A percentile compares a stretch with the other conserved stretches of the same genome.
Conservation (phyloP, 495 filamentous ascomycete species). For the Oleoguttula mirabilis region DNA sequence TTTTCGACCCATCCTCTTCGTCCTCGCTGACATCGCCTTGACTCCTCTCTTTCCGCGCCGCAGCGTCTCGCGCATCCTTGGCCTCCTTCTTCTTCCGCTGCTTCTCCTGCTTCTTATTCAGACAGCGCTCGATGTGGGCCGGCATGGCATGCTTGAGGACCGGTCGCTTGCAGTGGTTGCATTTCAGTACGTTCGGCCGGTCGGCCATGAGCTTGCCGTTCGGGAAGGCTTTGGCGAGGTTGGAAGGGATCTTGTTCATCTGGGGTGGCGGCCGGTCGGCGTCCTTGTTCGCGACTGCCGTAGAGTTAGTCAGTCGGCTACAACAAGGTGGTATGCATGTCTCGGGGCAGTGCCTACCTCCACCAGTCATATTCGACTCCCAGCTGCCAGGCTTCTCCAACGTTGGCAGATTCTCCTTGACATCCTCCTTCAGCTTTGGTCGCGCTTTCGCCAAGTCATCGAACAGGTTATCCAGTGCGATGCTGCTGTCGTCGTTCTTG, state of each 20-base stretch:
- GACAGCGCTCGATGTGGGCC: conserved; percentile 30
- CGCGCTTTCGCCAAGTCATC: conserved; percentile 10
- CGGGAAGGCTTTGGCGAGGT: conserved; percentile 55
- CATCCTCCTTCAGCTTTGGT: conserved; percentile 10
- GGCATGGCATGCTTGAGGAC: conserved; percentile 26
- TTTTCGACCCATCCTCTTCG: conserved; percentile 53
- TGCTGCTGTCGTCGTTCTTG: not conserved
- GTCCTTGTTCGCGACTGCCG: conserved; percentile 16
- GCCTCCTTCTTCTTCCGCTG: conserved; percentile 36
- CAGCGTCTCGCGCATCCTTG: conserved; percentile 42
- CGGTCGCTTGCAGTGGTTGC: conserved; percentile 35
- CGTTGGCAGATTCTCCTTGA: conserved; percentile 2
- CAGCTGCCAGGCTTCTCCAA: conserved; percentile 16
- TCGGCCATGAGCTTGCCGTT: conserved; percentile 52
- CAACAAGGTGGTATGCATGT: too few species aligned
- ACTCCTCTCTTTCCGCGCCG: conserved; percentile 32
- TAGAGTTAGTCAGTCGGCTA: too few species aligned
- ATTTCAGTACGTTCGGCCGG: conserved; percentile 29
- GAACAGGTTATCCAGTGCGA: conserved; percentile 12
- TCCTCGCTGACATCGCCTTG: conserved; percentile 27
- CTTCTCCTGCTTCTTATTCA: conserved; percentile 39
- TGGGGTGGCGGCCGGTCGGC: conserved; percentile 40
- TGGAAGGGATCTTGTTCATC: conserved; percentile 63
- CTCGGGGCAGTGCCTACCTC: not conserved
- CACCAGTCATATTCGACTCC: conserved; percentile 10